phyloP scores from a whole-genome alignment of 1,284 basidiomycete species.

The Cutaneotrichosporon spelunceum region DNA sequence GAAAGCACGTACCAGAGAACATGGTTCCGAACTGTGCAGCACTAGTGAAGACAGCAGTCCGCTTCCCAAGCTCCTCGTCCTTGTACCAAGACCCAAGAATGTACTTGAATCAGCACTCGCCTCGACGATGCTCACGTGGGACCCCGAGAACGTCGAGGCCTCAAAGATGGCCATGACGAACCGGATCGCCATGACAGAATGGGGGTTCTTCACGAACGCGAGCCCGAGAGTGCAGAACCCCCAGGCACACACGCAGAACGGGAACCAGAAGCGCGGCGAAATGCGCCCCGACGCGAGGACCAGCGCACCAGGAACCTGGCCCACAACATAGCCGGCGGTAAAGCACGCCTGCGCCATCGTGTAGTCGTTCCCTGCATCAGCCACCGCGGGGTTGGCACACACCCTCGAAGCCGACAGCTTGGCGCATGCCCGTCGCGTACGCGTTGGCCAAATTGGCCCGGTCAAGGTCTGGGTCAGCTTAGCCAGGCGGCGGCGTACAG shows the following conservation, averaged over 20 bases:
- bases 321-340: slow-evolving; percentile 42
- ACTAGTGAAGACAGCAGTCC: slow-evolving; percentile 42
- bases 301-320: slow-evolving; percentile 30
- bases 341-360: slow-evolving; percentile 37
- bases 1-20: slow-evolving; percentile 27
- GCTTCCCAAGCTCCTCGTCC: slow-evolving; percentile 42
- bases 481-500: no score
- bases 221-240: slow-evolving; percentile 32
- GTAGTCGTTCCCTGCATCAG: slow-evolving; percentile 21
- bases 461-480: background rate
- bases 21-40: slow-evolving; percentile 41
- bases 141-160: slow-evolving; percentile 37
- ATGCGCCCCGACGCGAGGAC: slow-evolving; percentile 40
- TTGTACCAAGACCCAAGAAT: slow-evolving; percentile 49
- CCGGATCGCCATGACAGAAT: slow-evolving; percentile 39
- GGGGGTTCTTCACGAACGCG: slow-evolving; percentile 28
- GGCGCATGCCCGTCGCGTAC: background rate
- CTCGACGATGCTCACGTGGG: slow-evolving; percentile 21
- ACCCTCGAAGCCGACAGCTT: background rate
- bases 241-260: slow-evolving; percentile 38
- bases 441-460: background rate
- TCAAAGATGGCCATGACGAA: slow-evolving; percentile 41
- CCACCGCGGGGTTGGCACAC: background rate
- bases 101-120: slow-evolving; percentile 26
- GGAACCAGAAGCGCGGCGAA: slow-evolving; percentile 41